Percentiles rank a stretch among this genome's conserved stretches.
Conservation (phyloP, 768 basidiomycete genomes). For the Russula lepida region DNA sequence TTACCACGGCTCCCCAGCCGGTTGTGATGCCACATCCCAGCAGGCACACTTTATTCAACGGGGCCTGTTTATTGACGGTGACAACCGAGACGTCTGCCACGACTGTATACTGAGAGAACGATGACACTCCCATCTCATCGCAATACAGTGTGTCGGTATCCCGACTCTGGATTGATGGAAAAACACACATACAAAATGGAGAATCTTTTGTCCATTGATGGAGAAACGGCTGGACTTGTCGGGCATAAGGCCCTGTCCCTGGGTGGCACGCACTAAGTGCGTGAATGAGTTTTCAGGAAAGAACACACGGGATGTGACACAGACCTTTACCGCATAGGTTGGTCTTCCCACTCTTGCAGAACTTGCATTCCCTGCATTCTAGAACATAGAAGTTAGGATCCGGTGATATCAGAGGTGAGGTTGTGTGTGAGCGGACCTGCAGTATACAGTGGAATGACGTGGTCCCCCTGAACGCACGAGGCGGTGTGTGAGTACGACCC, state of each 20-base stretch:
- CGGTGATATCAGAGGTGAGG: not conserved
- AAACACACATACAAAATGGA: slow-evolving; percentile 71
- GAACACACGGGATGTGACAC: not conserved
- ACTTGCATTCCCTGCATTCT: slow-evolving; percentile 95
- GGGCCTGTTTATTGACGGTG: slow-evolving; percentile 75
- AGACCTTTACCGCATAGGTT: slow-evolving; percentile 93
- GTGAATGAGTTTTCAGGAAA: not conserved
- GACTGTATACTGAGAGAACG: slow-evolving; percentile 99
- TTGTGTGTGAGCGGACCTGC: slow-evolving; percentile 45
- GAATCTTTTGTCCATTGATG: slow-evolving; percentile 75
- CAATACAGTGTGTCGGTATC: not conserved
- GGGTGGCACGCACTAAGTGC: slow-evolving; percentile 73
- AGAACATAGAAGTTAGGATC: slow-evolving; percentile 1
- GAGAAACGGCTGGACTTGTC: slow-evolving; percentile 85
- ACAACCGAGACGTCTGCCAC: slow-evolving; percentile 97
- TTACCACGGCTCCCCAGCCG: slow-evolving; percentile 94
- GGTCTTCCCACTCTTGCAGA: slow-evolving; percentile 97
- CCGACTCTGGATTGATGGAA: not conserved
- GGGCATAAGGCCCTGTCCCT: slow-evolving; percentile 93
- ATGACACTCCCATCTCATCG: slow-evolving; percentile 91
- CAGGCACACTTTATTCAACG: slow-evolving; percentile 93
- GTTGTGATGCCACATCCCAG: slow-evolving; percentile 96
- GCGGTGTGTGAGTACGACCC: not conserved
- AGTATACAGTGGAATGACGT: slow-evolving; percentile 95
- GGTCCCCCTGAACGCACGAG: slow-evolving; percentile 56